Evolutionary conservation across 2,329 filamentous ascomycete species (phyloP), one percentile per base, ranked within the genome.

Genomic region (Fusarium dimerum): DNA sequence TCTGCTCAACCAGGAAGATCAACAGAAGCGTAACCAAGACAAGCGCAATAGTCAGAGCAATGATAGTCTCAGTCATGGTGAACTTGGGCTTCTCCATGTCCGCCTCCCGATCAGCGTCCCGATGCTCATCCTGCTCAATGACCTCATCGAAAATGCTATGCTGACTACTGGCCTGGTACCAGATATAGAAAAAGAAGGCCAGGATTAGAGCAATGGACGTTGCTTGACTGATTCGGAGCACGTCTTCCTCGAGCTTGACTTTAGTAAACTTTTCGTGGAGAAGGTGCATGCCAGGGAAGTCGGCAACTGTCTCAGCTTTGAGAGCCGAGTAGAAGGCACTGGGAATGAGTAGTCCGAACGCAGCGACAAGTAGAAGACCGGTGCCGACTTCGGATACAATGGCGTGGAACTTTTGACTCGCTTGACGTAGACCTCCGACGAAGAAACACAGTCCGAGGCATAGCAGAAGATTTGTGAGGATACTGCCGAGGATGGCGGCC

Each of bases 401-500:
- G 50, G 83, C 78, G 57, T 87, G 82, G 67, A 89, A 88, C 34
- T 76, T 75, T 59, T 88, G 81, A 54, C 81, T 78, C 11, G 83
- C 74, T 40, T 81, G 78, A 44, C 76, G 76, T 13, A 88, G 63
- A 6, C 86, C 86, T 26, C 87, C 86, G 13, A 82, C 76, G 48
- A 88, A 80, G 70, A 89, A 89, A 66, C 86, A 89, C 30, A 82
- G 68, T 0, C 86, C 86, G 29, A 89, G 71, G 56, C 86, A 89
- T 2, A 89, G 78, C 10, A 89, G 70, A 30, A 88, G 68, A 43
- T 89, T 89, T 12, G 87, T 86, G 45, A 89, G 65, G 42, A 89
- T 86, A 2, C 84, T 88, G 12, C 86, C 86, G 1, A 89, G 73
- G 46, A 89, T 88, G 5, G 86, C 86, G 48, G 85, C 85, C 64